phyloP scores from a whole-genome alignment of 2,329 filamentous ascomycete genomes.

The Cercospora canescens region DNA sequence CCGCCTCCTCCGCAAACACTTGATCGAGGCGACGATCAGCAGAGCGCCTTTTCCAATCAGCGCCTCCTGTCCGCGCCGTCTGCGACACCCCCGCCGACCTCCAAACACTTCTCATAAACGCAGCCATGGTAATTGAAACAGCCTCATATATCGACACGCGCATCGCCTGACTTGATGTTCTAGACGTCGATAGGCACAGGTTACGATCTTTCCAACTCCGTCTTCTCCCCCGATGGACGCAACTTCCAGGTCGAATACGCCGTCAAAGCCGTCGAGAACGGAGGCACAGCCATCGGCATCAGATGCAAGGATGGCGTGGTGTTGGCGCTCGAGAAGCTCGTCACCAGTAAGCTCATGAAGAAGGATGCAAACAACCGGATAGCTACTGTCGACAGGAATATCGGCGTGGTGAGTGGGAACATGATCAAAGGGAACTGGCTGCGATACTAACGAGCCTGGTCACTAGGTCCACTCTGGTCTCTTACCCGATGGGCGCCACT shows the following conservation, averaged over 20 bases:
- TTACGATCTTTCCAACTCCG: constrained; percentile 98
- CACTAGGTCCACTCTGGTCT: constrained; percentile 86
- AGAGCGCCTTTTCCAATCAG: background rate
- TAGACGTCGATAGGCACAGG: constrained; percentile 99
- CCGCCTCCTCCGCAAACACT: background rate
- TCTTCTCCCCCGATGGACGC: constrained; percentile 97
- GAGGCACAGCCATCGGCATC: constrained; percentile 93
- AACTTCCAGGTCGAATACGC: constrained; percentile 99
- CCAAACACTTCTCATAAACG: constrained; percentile 8
- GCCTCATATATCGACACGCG: constrained; percentile 3
- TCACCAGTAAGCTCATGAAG: constrained; percentile 93
- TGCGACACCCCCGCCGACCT: constrained; percentile 5
- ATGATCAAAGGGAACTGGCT: background rate
- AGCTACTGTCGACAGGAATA: constrained; percentile 87
- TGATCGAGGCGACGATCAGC: background rate
- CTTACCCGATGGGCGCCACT: constrained; percentile 91
- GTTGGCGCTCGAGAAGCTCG: constrained; percentile 93
- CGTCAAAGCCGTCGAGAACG: constrained; percentile 97
- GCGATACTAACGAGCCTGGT: constrained; percentile 12
- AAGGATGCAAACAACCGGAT: constrained; percentile 96
- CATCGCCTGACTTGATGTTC: background rate
- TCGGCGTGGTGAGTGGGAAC: constrained; percentile 74
- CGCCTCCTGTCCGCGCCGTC: background rate
- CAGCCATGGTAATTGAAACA: constrained; percentile 32
- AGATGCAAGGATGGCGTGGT: constrained; percentile 97